Percentiles rank a stretch among this genome's conserved stretches.
Conservation (phyloP, 371 early-diverging fungal genomes). For the Caulochytrium protostelioides region DNA sequence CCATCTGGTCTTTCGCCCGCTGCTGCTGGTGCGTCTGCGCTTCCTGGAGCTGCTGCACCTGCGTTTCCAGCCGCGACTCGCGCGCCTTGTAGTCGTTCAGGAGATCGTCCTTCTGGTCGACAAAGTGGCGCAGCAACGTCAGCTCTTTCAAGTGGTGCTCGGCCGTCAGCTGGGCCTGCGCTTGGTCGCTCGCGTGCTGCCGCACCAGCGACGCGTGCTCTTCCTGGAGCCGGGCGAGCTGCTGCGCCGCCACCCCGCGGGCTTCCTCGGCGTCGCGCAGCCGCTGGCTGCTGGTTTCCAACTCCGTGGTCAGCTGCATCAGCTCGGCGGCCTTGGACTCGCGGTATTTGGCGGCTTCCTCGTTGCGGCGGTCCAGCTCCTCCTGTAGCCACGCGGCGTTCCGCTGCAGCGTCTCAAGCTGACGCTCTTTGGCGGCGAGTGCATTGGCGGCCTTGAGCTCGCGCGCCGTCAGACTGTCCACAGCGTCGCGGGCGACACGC, state of each 20-base stretch:
- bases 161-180: no score
- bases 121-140: no score
- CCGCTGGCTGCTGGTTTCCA: slow-evolving; percentile 3
- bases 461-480: no score
- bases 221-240: no score
- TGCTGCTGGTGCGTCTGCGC: slow-evolving; percentile 12
- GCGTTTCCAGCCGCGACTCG: slow-evolving; percentile 1
- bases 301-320: slow-evolving; percentile 6
- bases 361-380: slow-evolving; percentile 23
- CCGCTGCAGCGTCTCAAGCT: slow-evolving; percentile 13
- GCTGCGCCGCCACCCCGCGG: no score
- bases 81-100: no score
- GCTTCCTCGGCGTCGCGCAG: slow-evolving; percentile 5
- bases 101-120: no score
- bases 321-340: slow-evolving; percentile 13
- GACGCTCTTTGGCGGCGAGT: slow-evolving; percentile 6
- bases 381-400: slow-evolving; percentile 28
- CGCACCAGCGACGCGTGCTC: no score
- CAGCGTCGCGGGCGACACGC: no score
- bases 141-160: no score
- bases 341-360: slow-evolving; percentile 15
- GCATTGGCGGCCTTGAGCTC: not conserved
- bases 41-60: slow-evolving; percentile 4
- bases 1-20: slow-evolving; percentile 12
- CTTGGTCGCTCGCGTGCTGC: no score